phyloP scores from a whole-genome alignment of 768 basidiomycete species.

The Tulasnella calospora region DNA sequence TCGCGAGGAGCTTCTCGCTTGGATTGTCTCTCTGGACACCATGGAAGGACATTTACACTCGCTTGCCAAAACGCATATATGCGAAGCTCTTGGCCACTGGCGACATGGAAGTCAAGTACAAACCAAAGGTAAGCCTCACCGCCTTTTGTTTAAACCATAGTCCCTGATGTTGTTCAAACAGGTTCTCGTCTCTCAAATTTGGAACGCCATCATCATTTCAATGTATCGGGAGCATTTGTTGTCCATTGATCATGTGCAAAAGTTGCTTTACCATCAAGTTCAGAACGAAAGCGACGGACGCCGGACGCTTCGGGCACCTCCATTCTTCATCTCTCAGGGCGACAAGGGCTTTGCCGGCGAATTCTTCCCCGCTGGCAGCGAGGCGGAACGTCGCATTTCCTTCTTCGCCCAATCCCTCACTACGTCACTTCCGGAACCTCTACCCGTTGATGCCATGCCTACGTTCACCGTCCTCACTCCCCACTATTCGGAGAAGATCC shows the following conservation, averaged over 20 bases:
- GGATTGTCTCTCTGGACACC: conserved; percentile 99
- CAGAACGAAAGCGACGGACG: conserved; percentile 85
- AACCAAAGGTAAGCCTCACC: conserved; percentile 75
- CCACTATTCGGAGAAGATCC: conserved; percentile 98
- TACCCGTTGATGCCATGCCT: conserved; percentile 99
- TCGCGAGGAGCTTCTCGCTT: conserved; percentile 79
- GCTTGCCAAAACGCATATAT: conserved; percentile 94
- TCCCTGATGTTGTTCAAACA: conserved; percentile 33
- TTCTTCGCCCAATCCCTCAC: conserved; percentile 99
- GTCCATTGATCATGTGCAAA: conserved; percentile 98
- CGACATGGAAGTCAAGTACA: conserved; percentile 98
- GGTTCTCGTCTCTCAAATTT: conserved; percentile 98
- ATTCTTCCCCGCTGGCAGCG: conserved; percentile 92
- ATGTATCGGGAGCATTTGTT: conserved; percentile 99
- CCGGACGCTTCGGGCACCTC: conserved; percentile 87
- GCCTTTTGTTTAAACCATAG: not conserved
- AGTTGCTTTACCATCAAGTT: conserved; percentile 94
- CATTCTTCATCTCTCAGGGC: conserved; percentile 95
- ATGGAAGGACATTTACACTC: conserved; percentile 95
- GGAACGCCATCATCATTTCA: conserved; percentile 99
- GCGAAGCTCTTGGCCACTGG: conserved; percentile 88
- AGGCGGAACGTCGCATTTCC: conserved; percentile 95
- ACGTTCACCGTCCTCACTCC: conserved; percentile 98
- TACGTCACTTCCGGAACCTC: conserved; percentile 84
- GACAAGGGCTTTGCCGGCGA: conserved; percentile 79